A percentile compares a stretch with the other conserved stretches of the same genome.
These are phyloP conservation scores for Xylariaceae sp. DNA, from an alignment of 2,329 filamentous ascomycete genomes.

Conservation along the genomic window DNA sequence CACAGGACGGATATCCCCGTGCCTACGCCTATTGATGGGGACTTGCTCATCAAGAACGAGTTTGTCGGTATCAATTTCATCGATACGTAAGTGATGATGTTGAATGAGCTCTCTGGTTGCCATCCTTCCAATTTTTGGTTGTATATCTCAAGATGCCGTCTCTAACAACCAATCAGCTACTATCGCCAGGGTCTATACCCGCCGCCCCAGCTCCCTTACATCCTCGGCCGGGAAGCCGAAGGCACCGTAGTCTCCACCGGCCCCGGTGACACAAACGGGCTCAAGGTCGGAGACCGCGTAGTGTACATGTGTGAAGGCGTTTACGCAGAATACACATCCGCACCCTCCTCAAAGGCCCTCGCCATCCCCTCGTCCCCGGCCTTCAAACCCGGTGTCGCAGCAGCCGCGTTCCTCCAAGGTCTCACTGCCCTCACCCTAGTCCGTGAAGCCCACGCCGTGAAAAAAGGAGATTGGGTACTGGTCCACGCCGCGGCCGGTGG, in stretches of 20 bases:
- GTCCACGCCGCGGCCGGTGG: slow-evolving; percentile 85
- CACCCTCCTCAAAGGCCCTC: slow-evolving; percentile 51
- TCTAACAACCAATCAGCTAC: slow-evolving; percentile 48
- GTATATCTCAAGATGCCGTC: no score
- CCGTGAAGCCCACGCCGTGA: slow-evolving; percentile 70
- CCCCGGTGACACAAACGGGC: slow-evolving; percentile 46
- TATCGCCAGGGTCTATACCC: slow-evolving; percentile 82
- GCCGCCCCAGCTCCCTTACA: slow-evolving; percentile 63
- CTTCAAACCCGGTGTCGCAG: slow-evolving; percentile 58
- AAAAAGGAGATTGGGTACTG: slow-evolving; percentile 75
- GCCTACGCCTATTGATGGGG: slow-evolving; percentile 61
- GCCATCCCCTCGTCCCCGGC: slow-evolving; percentile 54
- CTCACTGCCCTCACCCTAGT: slow-evolving; percentile 78
- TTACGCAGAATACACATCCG: slow-evolving; percentile 55
- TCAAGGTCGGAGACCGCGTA: slow-evolving; percentile 66
- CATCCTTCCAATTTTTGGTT: no score
- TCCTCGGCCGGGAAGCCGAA: slow-evolving; percentile 74
- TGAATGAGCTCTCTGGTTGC: background rate
- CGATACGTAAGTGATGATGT: slow-evolving; percentile 56
- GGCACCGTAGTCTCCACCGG: slow-evolving; percentile 65
- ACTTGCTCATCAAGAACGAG: slow-evolving; percentile 78
- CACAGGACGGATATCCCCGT: slow-evolving; percentile 68
- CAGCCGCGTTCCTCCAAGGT: slow-evolving; percentile 72
- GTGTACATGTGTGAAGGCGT: slow-evolving; percentile 58
- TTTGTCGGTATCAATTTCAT: slow-evolving; percentile 84